Percentiles rank a stretch among this genome's conserved stretches.
phyloP scores from a whole-genome alignment of 2,329 filamentous ascomycete species.

The Penicillium sp. region DNA sequence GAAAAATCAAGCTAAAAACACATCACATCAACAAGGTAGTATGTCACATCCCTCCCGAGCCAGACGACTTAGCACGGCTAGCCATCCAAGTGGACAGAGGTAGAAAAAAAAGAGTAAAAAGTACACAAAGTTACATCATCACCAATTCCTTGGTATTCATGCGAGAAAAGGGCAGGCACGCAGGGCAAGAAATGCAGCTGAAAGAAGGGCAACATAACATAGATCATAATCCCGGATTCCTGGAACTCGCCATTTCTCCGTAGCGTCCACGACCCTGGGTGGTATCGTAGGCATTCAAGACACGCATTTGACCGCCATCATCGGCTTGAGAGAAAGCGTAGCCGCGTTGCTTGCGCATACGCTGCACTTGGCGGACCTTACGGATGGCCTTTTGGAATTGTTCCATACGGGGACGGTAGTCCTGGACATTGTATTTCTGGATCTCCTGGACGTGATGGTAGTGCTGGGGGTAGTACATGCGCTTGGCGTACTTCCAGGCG shows the following conservation, averaged over 20 bases:
- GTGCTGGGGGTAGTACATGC: constrained; percentile 94
- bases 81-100: constrained; percentile 23
- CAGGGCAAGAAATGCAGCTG: constrained; percentile 22
- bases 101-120: constrained; percentile 23
- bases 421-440: constrained; percentile 99
- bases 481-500: constrained; percentile 95
- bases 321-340: constrained; percentile 99
- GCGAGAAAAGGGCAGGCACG: constrained; percentile 19
- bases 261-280: constrained; percentile 89
- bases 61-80: constrained; percentile 25
- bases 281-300: constrained; percentile 97
- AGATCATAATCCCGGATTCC: constrained; percentile 41
- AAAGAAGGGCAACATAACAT: constrained; percentile 27
- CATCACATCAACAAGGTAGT: constrained; percentile 25
- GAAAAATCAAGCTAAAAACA: constrained; percentile 27
- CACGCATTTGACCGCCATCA: constrained; percentile 84
- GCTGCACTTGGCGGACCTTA: constrained; percentile 96
- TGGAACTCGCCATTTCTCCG: constrained; percentile 85
- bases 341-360: constrained; percentile 98
- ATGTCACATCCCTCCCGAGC: constrained; percentile 30
- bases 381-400: constrained; percentile 99
- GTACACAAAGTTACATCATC: constrained; percentile 27
- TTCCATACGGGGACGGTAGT: constrained; percentile 98
- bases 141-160: constrained; percentile 27
- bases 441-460: constrained; percentile 99